Conservation (phyloP, 352 stramenopile genomes). For the Phytophthora meadii region DNA sequence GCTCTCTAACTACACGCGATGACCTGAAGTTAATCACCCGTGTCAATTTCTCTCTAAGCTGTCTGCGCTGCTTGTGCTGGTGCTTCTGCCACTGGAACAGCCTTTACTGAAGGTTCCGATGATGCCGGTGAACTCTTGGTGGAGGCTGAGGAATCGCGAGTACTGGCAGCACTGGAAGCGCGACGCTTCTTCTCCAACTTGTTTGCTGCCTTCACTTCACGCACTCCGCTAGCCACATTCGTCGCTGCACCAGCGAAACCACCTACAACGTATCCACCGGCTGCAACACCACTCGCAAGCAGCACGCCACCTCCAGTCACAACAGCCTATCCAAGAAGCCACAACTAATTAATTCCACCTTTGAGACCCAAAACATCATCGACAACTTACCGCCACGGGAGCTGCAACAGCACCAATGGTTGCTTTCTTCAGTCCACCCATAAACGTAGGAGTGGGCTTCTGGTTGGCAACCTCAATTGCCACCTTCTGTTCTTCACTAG, state of each 20-base stretch:
- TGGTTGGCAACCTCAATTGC: constrained; percentile 55
- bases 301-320: constrained; percentile 80
- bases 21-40: constrained; percentile 2
- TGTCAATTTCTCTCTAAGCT: constrained; percentile 30
- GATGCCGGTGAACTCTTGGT: constrained; percentile 35
- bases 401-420: constrained; percentile 83
- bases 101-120: constrained; percentile 29
- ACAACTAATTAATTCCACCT: background rate
- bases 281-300: constrained; percentile 78
- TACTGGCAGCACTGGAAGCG: constrained; percentile 46
- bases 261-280: constrained; percentile 80
- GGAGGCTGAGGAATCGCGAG: constrained; percentile 31
- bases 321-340: constrained; percentile 50
- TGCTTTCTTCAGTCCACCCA: constrained; percentile 87
- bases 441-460: constrained; percentile 80
- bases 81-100: constrained; percentile 23
- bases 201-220: constrained; percentile 84
- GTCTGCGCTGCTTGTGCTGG: constrained; percentile 32
- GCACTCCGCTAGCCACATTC: constrained; percentile 84
- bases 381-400: constrained; percentile 71
- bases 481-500: constrained; percentile 29
- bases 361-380: background rate
- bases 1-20: constrained; percentile 41
- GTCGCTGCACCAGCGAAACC: constrained; percentile 82
- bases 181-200: constrained; percentile 70